phyloP scores from a whole-genome alignment of 1,139 yeast genomes.

The Fermentozyma sake region DNA sequence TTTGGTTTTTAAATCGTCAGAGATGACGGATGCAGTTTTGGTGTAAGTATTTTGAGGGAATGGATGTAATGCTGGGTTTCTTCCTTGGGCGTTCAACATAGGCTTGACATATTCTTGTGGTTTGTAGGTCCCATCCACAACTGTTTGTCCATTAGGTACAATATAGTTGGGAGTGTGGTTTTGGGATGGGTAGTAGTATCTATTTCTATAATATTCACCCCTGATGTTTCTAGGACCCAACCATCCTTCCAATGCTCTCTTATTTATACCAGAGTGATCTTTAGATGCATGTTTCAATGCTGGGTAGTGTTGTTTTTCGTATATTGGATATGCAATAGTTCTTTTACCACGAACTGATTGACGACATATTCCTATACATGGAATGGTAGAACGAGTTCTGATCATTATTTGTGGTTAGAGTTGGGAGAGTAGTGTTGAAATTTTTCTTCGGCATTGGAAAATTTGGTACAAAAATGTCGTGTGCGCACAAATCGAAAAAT shows the following conservation, averaged over 20 bases:
- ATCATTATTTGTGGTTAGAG: too few species aligned
- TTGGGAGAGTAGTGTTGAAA: too few species aligned
- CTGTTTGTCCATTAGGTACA: conserved; percentile 52
- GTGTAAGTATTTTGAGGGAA: conserved; percentile 74
- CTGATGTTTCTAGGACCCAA: conserved; percentile 80
- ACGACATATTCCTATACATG: conserved; percentile 7
- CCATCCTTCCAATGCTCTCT: conserved; percentile 47
- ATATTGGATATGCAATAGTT: conserved; percentile 19
- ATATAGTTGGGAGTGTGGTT: conserved; percentile 74
- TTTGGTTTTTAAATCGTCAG: conserved; percentile 52
- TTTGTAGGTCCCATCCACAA: conserved; percentile 17
- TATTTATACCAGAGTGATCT: conserved; percentile 23
- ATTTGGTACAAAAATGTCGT: too few species aligned
- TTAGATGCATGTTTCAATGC: conserved; percentile 19
- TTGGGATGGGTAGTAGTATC: conserved; percentile 68
- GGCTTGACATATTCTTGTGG: conserved; percentile 11
- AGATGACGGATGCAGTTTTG: conserved; percentile 58
- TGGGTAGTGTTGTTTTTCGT: conserved; percentile 15
- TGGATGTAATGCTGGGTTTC: conserved; percentile 53
- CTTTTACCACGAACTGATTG: conserved; percentile 12
- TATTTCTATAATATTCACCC: conserved; percentile 78
- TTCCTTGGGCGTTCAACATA: conserved; percentile 10
- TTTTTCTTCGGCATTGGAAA: too few species aligned
- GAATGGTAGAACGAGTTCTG: too few species aligned
- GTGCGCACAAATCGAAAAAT: too few species aligned